Percentiles rank a stretch among this genome's conserved stretches.
Evolutionary conservation across 169 alveolate species (phyloP).

Genomic region (Cytauxzoon felis): DNA sequence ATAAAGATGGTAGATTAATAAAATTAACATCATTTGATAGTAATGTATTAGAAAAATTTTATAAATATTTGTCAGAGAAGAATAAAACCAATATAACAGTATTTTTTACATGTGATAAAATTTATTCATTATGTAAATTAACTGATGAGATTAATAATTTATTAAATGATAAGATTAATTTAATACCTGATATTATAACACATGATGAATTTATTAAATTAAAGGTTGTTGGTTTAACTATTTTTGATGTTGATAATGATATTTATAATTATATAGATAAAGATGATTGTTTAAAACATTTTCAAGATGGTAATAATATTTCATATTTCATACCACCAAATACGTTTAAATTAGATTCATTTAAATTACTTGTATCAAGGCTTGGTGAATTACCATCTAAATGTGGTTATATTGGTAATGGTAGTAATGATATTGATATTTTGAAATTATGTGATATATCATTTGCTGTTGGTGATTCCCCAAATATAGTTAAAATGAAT

Average conservation of each 20-base stretch:
- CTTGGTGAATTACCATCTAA: constrained; percentile 27
- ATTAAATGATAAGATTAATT: no score
- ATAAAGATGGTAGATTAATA: constrained; percentile 24
- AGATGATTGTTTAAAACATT: no score
- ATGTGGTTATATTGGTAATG: constrained; percentile 45
- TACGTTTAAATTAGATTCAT: constrained; percentile 17
- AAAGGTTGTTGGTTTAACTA: no score
- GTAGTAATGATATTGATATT: constrained; percentile 34
- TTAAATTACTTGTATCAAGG: constrained; percentile 1
- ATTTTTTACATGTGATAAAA: not conserved
- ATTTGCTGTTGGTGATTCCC: constrained; percentile 51
- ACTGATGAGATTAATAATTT: constrained; percentile 1
- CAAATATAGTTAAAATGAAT: constrained; percentile 8
- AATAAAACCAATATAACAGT: not conserved
- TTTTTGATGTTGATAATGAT: no score
- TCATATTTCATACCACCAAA: constrained; percentile 22
- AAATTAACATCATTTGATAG: not conserved
- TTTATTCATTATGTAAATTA: not conserved
- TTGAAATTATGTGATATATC: constrained; percentile 13
- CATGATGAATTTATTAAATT: no score
- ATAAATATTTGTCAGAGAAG: not conserved
- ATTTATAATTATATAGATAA: not conserved
- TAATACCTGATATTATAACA: not conserved
- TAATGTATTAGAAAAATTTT: not conserved
- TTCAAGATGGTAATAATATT: no score